Base-by-base conservation (phyloP, 352 stramenopile species). In the Phytophthora tubulina region DNA sequence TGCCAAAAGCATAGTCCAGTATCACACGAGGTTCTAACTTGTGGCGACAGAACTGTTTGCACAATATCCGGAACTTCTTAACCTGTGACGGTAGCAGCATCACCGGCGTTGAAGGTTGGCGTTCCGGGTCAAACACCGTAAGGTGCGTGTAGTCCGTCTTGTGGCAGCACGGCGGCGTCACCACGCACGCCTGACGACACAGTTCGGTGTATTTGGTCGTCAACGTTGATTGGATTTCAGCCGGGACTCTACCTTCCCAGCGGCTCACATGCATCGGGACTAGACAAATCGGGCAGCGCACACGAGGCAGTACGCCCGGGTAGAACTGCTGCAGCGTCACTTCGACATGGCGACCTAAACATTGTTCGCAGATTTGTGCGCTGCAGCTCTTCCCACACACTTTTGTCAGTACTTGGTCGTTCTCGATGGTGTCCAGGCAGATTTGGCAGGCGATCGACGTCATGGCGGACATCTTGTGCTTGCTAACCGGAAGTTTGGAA, bases 61-160 rank as follows among this genome's bases (percentile, higher is more conserved):
- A 73, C 46, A 79, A 3, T 6, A 2, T 27, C 31, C 56, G 63
- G 30, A 73, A 76, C 8, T 54, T 51, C 11, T 21, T 8, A 1
- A 76, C 10, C 38, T 72, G 70, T 2, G 64, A 67, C 30, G 61
- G 67, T 5, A 65, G 41, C 17, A 70, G 21, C 55, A 56, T 46
- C 32, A 74, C 31, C 5, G 46, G 31, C 9, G 10, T 53, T 9
- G 15, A 14, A 11, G 41, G 35, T 30, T 9, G n/a, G 1, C 14
- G 27, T 17, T 32, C 14, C 51, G 27, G 36, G 31, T 69, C 11
- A 14, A 48, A 70, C 3, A 50, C 45, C 5, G 69, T 68, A 3
- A 86, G 73, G 21, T 86, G 78, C 14, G 78, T 80, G 66, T 85
- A 85, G 46, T 59, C 61, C 5, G 66, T 39, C 38, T 76, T 67